These are phyloP conservation scores for Friedmanniomyces simplex DNA, from an alignment of 495 filamentous ascomycete genomes.

Conservation along the genomic window DNA sequence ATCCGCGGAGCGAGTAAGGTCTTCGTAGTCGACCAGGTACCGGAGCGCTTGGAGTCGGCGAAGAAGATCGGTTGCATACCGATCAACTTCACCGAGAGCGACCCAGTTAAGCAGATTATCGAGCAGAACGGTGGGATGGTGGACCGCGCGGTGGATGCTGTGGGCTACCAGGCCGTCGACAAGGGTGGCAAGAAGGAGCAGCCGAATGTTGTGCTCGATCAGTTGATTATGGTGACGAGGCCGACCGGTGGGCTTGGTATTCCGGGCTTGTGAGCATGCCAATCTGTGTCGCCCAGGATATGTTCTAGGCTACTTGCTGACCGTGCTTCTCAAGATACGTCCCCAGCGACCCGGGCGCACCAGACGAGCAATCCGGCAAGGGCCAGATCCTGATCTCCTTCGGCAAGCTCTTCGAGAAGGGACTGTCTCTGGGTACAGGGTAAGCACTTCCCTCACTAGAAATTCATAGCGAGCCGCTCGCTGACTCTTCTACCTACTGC, in stretches of 20 bases:
- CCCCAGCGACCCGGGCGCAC: constrained; percentile 29
- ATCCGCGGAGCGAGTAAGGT: constrained; percentile 44
- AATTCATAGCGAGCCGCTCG: constrained; percentile 34
- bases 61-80: constrained; percentile 40
- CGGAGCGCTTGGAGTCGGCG: constrained; percentile 41
- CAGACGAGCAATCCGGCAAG: constrained; percentile 36
- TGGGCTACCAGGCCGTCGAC: constrained; percentile 45
- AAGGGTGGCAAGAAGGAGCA: constrained; percentile 30
- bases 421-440: constrained; percentile 29
- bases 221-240: constrained; percentile 30
- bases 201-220: constrained; percentile 33
- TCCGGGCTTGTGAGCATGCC: constrained; percentile 24
- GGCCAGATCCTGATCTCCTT: constrained; percentile 49
- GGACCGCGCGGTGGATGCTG: constrained; percentile 43
- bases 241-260: constrained; percentile 32
- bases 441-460: not conserved
- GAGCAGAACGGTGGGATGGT: constrained; percentile 37
- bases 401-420: constrained; percentile 53
- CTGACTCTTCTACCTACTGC: constrained; percentile 23
- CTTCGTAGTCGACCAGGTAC: constrained; percentile 45
- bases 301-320: no score
- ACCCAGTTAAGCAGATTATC: constrained; percentile 35
- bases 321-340: constrained; percentile 14
- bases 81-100: constrained; percentile 26
- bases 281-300: no score